These are phyloP conservation scores for Cytidiella melzeri DNA, from an alignment of 768 basidiomycete species.

Conservation along the genomic window DNA sequence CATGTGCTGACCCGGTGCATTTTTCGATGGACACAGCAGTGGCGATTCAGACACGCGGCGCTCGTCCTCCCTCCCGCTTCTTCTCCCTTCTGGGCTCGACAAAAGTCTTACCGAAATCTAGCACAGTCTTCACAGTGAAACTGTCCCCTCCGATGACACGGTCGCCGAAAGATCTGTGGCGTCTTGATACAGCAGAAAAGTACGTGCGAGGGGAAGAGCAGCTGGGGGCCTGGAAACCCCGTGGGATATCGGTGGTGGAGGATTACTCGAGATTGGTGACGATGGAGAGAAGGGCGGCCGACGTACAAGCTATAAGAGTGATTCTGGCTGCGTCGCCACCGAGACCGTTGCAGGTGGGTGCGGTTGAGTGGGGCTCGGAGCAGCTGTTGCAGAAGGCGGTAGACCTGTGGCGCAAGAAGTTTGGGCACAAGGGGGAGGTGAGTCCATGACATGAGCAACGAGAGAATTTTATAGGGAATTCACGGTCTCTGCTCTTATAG, in stretches of 20 bases:
- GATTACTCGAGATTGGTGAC: conserved; percentile 72
- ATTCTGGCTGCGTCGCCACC: conserved; percentile 56
- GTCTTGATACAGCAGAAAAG: conserved; percentile 90
- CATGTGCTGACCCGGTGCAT: conserved; percentile 77
- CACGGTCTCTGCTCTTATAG: conserved; percentile 33
- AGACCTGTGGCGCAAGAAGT: conserved; percentile 77
- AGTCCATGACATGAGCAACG: conserved; percentile 15
- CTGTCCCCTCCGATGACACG: conserved; percentile 82
- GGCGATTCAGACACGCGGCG: conserved; percentile 78
- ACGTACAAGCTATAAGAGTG: conserved; percentile 84
- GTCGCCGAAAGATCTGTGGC: conserved; percentile 87
- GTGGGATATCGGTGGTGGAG: conserved; percentile 84
- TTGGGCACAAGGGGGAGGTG: conserved; percentile 74
- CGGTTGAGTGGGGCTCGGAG: conserved; percentile 62
- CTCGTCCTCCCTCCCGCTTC: conserved; percentile 75
- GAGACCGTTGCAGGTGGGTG: conserved; percentile 43
- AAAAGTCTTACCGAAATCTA: conserved; percentile 72
- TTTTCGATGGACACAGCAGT: conserved; percentile 87
- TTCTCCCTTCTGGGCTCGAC: conserved; percentile 70
- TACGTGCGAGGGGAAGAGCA: conserved; percentile 91
- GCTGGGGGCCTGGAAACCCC: conserved; percentile 77
- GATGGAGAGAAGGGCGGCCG: conserved; percentile 71
- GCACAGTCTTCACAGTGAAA: conserved; percentile 76
- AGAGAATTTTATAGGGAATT: neutral
- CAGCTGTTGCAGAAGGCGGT: conserved; percentile 60